Evolutionary conservation across 73 alveolate species (phyloP), one percentile per base, ranked within the genome.

Genomic region (Stentor coeruleus): DNA sequence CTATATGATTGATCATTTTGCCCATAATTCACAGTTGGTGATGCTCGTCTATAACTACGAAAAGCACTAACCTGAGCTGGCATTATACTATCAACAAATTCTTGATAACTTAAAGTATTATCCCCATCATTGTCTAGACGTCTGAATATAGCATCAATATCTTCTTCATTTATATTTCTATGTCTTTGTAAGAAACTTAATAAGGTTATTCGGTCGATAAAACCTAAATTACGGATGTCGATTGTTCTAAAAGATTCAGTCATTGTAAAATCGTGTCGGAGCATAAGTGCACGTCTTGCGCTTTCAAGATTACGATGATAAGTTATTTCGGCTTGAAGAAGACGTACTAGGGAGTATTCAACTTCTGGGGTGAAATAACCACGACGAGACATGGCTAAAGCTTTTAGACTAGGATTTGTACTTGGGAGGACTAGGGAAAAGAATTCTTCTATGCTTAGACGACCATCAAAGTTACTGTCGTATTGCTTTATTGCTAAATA

Each of bases 51-150:
- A 20, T 28, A 1, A 49, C 66, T 49, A 6, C 66, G 6, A 49
- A 49, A 6, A 49, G 20, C 66, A 49, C 81, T 39, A 36, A 74
- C 84, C 75, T 76, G 77, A 76, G 74, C 39, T 11, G 79, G 41
- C 37, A 20, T 20, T 14, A 66, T 2, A 20, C 40, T 15, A 20
- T 66, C 79, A 0, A 33, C 79, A 33, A 82, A 82, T 59, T 82
- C 88, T 3, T 31, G 31, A 73, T 82, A 82, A 3, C 84, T 38
- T 6, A 82, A 3, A 28, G 35, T 60, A 33, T 39, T 75, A 33
- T 83, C 89, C 4, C 80, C 83, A 75, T 83, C 89, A 3, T n/a
- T 20, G 39, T 83, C 89, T 3, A 83, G 59, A 74, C 92, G 60
- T 38, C 88, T 82, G 58, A 86, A 77, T 3, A 86, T 15, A 33